phyloP scores from a whole-genome alignment of 768 basidiomycete species.

The Phallus indusiatus region DNA sequence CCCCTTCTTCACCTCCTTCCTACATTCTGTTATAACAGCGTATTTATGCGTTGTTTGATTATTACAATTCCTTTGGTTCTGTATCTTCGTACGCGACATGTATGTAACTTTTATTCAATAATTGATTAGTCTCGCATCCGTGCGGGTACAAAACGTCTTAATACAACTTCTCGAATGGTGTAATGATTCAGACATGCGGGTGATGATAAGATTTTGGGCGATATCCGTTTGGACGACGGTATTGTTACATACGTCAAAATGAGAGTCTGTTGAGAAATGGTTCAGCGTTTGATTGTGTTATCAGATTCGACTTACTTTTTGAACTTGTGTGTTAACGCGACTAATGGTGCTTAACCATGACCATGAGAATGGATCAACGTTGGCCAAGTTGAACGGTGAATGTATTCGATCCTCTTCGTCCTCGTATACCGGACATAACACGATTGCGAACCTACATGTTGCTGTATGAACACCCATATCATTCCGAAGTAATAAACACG shows the following conservation, averaged over 20 bases:
- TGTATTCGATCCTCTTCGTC: slow-evolving; percentile 59
- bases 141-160: slow-evolving; percentile 83
- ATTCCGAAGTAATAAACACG: slow-evolving; percentile 20
- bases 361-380: slow-evolving; percentile 75
- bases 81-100: not conserved
- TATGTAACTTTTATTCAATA: not conserved
- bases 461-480: not conserved
- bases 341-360: slow-evolving; percentile 96
- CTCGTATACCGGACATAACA: slow-evolving; percentile 88
- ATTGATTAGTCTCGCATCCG: slow-evolving; percentile 71
- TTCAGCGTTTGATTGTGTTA: not conserved
- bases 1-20: slow-evolving; percentile 9
- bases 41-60: slow-evolving; percentile 5
- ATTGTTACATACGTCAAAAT: slow-evolving; percentile 89
- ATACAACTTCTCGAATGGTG: slow-evolving; percentile 72
- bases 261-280: slow-evolving; percentile 52
- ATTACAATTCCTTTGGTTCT: slow-evolving; percentile 11
- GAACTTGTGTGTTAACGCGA: slow-evolving; percentile 92
- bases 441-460: slow-evolving; percentile 66
- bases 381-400: slow-evolving; percentile 57
- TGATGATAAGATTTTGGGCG: slow-evolving; percentile 42
- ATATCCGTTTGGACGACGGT: slow-evolving; percentile 56
- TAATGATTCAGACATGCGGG: slow-evolving; percentile 73
- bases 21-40: slow-evolving; percentile 4
- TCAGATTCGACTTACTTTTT: slow-evolving; percentile 66